Conservation (phyloP, 345 rosid species). For the Eutrema japonicum region DNA sequence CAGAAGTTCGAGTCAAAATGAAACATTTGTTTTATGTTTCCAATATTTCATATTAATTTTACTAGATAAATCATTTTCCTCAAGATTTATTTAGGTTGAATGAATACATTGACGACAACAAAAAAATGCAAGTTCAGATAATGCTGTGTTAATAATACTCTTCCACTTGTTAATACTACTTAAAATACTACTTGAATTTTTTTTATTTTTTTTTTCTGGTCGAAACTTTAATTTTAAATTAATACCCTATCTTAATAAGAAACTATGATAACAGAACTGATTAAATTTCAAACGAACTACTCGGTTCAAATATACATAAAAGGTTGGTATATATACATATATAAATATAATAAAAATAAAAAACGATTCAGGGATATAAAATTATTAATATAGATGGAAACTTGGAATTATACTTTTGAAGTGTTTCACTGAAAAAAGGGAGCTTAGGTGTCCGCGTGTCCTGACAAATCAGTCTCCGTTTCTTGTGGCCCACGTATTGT, state of each 20-base stretch:
- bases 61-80: constrained; percentile 22
- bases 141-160: background rate
- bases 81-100: constrained; percentile 10
- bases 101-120: constrained; percentile 13
- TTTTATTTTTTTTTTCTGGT: too few species aligned
- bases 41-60: background rate
- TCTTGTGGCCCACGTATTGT: constrained; percentile 42
- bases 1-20: constrained; percentile 24
- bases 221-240: background rate
- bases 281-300: constrained; percentile 17
- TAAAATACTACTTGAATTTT: background rate
- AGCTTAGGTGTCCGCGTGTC: constrained; percentile 27
- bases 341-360: background rate
- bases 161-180: background rate
- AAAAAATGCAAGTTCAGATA: background rate
- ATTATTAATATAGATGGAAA: constrained; percentile 20
- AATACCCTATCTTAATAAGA: background rate
- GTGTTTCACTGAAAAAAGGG: constrained; percentile 42
- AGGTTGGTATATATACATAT: background rate
- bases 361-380: background rate
- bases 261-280: background rate
- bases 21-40: constrained; percentile 10
- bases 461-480: constrained; percentile 38
- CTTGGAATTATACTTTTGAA: constrained; percentile 29
- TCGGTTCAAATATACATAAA: constrained; percentile 7